phyloP scores from a whole-genome alignment of 305 asterid species.

The Fraxinus latifolia region DNA sequence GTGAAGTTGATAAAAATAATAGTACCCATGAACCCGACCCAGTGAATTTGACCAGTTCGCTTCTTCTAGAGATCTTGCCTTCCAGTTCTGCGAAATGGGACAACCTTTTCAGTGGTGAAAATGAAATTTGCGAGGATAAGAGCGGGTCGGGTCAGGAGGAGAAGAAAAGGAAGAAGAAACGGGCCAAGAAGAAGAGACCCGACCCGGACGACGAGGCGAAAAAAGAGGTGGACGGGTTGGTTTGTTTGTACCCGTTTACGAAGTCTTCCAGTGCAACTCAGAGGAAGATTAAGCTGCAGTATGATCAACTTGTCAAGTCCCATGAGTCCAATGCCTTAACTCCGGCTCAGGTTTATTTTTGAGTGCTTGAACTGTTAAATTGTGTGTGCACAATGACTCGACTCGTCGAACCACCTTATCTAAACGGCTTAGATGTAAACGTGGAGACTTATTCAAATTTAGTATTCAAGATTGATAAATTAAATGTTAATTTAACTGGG shows the following conservation, averaged over 20 bases:
- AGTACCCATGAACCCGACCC: constrained; percentile 37
- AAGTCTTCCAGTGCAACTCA: constrained; percentile 68
- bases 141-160: constrained; percentile 42
- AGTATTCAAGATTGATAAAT: neutral
- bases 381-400: neutral
- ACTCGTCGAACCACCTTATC: neutral
- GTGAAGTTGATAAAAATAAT: neutral
- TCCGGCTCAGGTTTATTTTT: constrained; percentile 54
- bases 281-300: constrained; percentile 72
- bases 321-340: constrained; percentile 71
- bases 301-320: constrained; percentile 77
- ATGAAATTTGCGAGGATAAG: constrained; percentile 25
- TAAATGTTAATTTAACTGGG: neutral
- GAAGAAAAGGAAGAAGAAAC: constrained; percentile 55
- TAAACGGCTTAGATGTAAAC: neutral
- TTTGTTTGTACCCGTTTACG: constrained; percentile 67
- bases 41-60: constrained; percentile 32
- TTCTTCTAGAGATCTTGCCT: constrained; percentile 61
- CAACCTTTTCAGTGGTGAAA: constrained; percentile 27
- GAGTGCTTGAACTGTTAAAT: neutral
- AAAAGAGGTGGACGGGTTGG: constrained; percentile 43
- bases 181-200: constrained; percentile 59
- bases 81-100: constrained; percentile 51
- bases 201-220: constrained; percentile 40
- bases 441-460: neutral